These are phyloP conservation scores for Zasmidium angulare DNA, from an alignment of 2,329 filamentous ascomycete species.

Conservation along the genomic window DNA sequence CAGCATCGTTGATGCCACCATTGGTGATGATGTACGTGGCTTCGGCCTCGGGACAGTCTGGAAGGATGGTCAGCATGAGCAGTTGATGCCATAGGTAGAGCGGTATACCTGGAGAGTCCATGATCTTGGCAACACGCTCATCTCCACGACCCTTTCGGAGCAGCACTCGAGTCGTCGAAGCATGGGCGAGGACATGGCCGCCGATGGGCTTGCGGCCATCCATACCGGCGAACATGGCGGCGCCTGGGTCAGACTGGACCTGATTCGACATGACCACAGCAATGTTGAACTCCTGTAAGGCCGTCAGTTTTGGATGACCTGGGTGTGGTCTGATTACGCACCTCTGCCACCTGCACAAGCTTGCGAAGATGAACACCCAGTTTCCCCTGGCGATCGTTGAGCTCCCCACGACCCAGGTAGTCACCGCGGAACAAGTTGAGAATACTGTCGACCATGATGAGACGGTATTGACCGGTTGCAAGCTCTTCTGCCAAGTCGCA, in stretches of 20 bases:
- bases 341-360: constrained; percentile 63
- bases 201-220: constrained; percentile 68
- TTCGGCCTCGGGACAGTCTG: constrained; percentile 67
- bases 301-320: too few relatives aligned
- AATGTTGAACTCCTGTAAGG: constrained; percentile 61
- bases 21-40: constrained; percentile 70
- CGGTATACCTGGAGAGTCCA: constrained; percentile 62
- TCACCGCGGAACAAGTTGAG: constrained; percentile 70
- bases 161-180: constrained; percentile 65
- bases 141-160: constrained; percentile 68
- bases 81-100: background rate
- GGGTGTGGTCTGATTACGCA: too few relatives aligned
- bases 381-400: constrained; percentile 68
- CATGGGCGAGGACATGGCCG: constrained; percentile 68
- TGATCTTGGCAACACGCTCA: constrained; percentile 68
- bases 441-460: constrained; percentile 69
- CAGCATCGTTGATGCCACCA: constrained; percentile 67
- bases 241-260: constrained; percentile 69
- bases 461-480: constrained; percentile 62
- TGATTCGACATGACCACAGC: constrained; percentile 67
- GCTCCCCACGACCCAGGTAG: constrained; percentile 65
- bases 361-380: constrained; percentile 65
- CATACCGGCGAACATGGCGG: constrained; percentile 65
- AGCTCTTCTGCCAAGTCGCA: constrained; percentile 63
- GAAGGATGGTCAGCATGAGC: constrained; percentile 20